Conservation (phyloP, 345 rosid genomes). For the Gossypioides kirkii region DNA sequence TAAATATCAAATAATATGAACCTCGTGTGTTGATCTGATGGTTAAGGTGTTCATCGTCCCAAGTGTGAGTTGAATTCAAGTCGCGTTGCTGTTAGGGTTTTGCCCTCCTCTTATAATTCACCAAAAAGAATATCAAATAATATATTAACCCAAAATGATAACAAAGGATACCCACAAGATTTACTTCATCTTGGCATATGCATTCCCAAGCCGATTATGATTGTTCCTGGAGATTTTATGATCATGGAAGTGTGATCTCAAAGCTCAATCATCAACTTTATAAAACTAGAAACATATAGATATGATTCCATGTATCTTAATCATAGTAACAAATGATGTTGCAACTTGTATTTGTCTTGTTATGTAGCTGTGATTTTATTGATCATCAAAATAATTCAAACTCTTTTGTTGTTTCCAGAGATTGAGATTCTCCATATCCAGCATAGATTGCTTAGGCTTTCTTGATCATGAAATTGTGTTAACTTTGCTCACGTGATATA, state of each 20-base stretch:
- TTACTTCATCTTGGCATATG: slow-evolving; percentile 7
- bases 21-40: no score
- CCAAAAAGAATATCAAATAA: no score
- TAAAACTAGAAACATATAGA: background rate
- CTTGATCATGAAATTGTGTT: no score
- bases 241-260: background rate
- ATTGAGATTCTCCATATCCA: background rate
- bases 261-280: background rate
- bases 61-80: no score
- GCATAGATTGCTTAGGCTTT: background rate
- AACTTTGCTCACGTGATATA: no score
- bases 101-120: no score
- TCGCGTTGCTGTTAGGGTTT: no score
- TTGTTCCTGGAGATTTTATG: background rate
- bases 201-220: background rate
- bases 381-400: background rate
- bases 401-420: background rate
- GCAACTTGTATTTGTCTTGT: background rate
- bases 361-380: background rate
- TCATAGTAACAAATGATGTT: background rate
- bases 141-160: background rate
- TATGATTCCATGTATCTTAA: background rate
- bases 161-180: background rate
- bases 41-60: no score
- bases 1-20: no score